Percentiles rank a stretch among this genome's conserved stretches.
Conservation (phyloP, 495 filamentous ascomycete species). For the Penicillium flavigenum region DNA sequence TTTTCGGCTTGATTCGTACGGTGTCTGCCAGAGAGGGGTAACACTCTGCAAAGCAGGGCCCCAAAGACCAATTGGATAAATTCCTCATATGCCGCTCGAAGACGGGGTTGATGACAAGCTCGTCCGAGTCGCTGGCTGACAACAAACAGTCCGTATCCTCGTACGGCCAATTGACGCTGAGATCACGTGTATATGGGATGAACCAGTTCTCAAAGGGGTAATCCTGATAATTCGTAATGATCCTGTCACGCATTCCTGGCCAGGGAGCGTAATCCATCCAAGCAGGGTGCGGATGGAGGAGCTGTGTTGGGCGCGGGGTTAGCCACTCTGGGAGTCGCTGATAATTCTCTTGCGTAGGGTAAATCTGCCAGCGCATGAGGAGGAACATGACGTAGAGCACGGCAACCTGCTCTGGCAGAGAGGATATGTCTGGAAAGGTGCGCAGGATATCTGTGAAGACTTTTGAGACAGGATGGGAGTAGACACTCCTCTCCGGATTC, state of each 20-base stretch:
- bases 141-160: constrained; percentile 62
- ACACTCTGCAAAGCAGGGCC: constrained; percentile 60
- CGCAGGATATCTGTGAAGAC: constrained; percentile 79
- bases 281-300: constrained; percentile 61
- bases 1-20: constrained; percentile 37
- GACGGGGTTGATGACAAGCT: constrained; percentile 72
- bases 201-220: constrained; percentile 75
- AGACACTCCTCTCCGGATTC: constrained; percentile 58
- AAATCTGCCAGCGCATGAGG: constrained; percentile 78
- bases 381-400: constrained; percentile 82
- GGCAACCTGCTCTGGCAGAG: constrained; percentile 72
- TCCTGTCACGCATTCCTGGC: constrained; percentile 66
- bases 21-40: constrained; percentile 62
- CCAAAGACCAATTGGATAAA: constrained; percentile 75
- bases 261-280: constrained; percentile 82
- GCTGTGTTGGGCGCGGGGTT: constrained; percentile 59
- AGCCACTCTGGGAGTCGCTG: constrained; percentile 67
- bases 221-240: constrained; percentile 49
- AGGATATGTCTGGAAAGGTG: constrained; percentile 67
- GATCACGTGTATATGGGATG: constrained; percentile 69
- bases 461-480: constrained; percentile 73
- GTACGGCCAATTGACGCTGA: constrained; percentile 77
- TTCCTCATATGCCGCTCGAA: constrained; percentile 72
- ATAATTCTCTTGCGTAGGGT: constrained; percentile 71
- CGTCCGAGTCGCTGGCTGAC: constrained; percentile 52